Percentiles rank a stretch among this genome's conserved stretches.
phyloP scores from a whole-genome alignment of 805 yeast species.

The Komagataella kurtzmanii region DNA sequence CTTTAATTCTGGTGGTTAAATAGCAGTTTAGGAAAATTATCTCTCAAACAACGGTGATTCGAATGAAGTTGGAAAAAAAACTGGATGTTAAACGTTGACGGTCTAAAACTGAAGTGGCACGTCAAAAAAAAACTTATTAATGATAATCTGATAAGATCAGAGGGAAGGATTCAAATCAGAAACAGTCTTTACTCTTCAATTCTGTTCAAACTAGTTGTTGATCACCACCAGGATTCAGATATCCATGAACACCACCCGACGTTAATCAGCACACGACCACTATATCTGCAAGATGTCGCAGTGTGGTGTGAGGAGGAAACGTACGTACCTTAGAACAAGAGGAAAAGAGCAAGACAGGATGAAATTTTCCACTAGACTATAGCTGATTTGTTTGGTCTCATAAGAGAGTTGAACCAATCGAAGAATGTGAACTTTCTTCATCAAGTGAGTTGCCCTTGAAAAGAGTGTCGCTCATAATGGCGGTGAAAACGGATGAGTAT shows the following conservation, averaged over 20 bases:
- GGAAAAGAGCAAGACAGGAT: background rate
- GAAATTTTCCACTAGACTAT: too few relatives aligned
- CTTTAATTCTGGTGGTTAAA: background rate
- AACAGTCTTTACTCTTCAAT: background rate
- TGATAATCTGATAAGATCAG: background rate
- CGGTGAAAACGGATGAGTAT: too few relatives aligned
- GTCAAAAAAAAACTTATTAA: background rate
- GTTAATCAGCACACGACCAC: background rate
- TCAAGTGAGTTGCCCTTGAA: too few relatives aligned
- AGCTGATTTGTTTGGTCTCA: too few relatives aligned
- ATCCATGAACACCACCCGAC: background rate
- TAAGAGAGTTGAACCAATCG: too few relatives aligned
- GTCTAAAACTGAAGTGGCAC: background rate
- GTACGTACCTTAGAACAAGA: background rate
- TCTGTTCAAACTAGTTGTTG: background rate
- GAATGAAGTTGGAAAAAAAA: background rate
- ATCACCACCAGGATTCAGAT: background rate
- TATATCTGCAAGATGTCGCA: background rate
- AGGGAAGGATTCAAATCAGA: background rate
- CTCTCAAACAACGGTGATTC: background rate
- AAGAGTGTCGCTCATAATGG: too few relatives aligned
- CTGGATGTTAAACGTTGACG: background rate
- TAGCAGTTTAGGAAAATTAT: background rate
- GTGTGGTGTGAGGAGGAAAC: background rate
- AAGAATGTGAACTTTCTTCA: too few relatives aligned